A percentile compares a stretch with the other conserved stretches of the same genome.
These are phyloP conservation scores for Discostella stelligeroides DNA, from an alignment of 108 stramenopile genomes.

Conservation along the genomic window DNA sequence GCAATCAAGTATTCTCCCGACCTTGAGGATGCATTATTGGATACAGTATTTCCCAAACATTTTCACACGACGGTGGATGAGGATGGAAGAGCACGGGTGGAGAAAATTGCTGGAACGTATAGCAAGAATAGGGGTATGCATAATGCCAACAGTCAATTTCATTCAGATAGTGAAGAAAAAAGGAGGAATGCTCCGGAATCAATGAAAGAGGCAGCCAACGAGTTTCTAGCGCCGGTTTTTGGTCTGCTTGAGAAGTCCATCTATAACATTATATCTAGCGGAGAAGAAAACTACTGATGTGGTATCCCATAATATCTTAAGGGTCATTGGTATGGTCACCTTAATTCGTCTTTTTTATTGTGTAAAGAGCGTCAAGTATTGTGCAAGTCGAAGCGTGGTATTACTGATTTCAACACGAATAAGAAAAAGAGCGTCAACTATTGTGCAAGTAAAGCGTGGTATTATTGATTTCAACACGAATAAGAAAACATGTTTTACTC, in stretches of 20 bases:
- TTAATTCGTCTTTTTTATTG: too few species aligned
- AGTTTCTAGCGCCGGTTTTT: slow-evolving; percentile 63
- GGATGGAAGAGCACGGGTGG: slow-evolving; percentile 53
- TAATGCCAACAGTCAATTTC: slow-evolving; percentile 56
- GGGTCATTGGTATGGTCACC: too few species aligned
- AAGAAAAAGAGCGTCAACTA: too few species aligned
- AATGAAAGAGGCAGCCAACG: slow-evolving; percentile 58
- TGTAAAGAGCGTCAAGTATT: too few species aligned
- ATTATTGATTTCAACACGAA: too few species aligned
- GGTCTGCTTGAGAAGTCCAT: slow-evolving; percentile 43
- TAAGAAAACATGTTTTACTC: too few species aligned
- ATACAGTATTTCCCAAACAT: slow-evolving; percentile 64
- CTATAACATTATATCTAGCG: slow-evolving; percentile 23
- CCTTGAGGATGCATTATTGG: slow-evolving; percentile 55
- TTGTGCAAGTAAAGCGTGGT: slow-evolving; percentile 18
- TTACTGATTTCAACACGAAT: too few species aligned
- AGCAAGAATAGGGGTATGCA: slow-evolving; percentile 65
- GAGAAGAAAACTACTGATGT: too few species aligned
- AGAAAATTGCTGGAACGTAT: slow-evolving; percentile 61
- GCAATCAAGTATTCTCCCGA: slow-evolving; percentile 71
- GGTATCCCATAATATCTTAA: too few species aligned
- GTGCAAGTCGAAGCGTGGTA: slow-evolving; percentile 50
- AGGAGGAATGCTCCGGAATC: slow-evolving; percentile 54
- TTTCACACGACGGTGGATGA: slow-evolving; percentile 46
- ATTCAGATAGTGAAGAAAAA: slow-evolving; percentile 71